A percentile compares a stretch with the other conserved stretches of the same genome.
phyloP scores from a whole-genome alignment of 2,329 filamentous ascomycete species.

The Chrysoporthe puriensis region DNA sequence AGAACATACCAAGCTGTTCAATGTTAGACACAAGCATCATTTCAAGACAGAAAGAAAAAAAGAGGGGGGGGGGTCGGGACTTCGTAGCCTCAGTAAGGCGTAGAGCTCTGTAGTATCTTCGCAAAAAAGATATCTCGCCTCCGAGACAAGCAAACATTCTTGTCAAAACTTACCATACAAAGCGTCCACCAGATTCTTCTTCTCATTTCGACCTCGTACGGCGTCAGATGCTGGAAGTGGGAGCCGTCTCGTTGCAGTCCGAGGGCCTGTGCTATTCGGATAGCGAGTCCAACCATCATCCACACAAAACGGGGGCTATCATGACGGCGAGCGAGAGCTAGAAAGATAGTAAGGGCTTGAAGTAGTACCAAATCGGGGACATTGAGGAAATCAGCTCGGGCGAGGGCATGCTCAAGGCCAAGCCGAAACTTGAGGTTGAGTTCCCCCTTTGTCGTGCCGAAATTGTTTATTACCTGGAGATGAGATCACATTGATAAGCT shows the following conservation, averaged over 20 bases:
- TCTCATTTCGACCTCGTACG: constrained; percentile 58
- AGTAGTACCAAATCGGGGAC: constrained; percentile 60
- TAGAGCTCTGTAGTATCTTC: not conserved
- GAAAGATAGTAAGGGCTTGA: constrained; percentile 62
- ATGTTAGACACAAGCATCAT: not conserved
- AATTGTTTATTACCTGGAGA: constrained; percentile 38
- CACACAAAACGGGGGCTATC: constrained; percentile 55
- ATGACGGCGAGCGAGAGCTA: constrained; percentile 51
- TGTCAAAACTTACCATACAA: constrained; percentile 38
- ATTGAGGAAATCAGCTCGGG: constrained; percentile 61
- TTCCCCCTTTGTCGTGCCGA: constrained; percentile 49
- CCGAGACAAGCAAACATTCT: no score
- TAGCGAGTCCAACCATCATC: constrained; percentile 48
- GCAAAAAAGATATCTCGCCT: no score
- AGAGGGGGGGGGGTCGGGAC: no score
- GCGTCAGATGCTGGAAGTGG: constrained; percentile 49
- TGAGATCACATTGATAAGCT: not conserved
- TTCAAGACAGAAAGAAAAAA: not conserved
- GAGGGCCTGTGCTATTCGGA: constrained; percentile 50
- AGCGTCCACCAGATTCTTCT: constrained; percentile 61
- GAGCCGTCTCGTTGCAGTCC: constrained; percentile 45
- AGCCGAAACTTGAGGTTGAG: constrained; percentile 49
- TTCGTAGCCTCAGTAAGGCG: no score
- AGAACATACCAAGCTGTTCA: constrained; percentile 4
- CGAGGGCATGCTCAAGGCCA: constrained; percentile 60